Conservation (phyloP, 495 filamentous ascomycete genomes). For the Sphaerosporella brunnea region DNA sequence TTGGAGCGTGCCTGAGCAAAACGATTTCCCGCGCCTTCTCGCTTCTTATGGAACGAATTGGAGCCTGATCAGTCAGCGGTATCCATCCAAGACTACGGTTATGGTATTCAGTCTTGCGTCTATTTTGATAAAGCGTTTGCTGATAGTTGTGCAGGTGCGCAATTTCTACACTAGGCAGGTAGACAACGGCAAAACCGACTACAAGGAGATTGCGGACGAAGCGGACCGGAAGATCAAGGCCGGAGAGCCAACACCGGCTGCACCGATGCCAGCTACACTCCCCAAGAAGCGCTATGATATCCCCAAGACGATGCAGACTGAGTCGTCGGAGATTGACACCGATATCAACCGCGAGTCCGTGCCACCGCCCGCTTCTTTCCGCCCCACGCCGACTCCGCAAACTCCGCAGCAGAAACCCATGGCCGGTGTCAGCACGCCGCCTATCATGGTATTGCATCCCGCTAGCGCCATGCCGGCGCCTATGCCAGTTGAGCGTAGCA, state of each 20-base stretch:
- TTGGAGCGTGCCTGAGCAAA: slow-evolving; percentile 86
- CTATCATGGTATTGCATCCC: slow-evolving; percentile 1
- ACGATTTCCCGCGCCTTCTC: slow-evolving; percentile 61
- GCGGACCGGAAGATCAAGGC: slow-evolving; percentile 46
- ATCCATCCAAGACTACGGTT: slow-evolving; percentile 81
- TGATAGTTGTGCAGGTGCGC: slow-evolving; percentile 47
- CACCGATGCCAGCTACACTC: slow-evolving; percentile 21
- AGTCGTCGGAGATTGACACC: slow-evolving; percentile 7
- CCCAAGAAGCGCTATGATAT: slow-evolving; percentile 24
- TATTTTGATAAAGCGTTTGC: not conserved
- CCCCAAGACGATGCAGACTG: not conserved
- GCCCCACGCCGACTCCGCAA: not conserved
- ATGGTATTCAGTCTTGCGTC: slow-evolving; percentile 48
- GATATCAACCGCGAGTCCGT: slow-evolving; percentile 3
- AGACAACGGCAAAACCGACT: slow-evolving; percentile 49
- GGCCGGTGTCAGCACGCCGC: not conserved
- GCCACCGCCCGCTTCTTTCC: not conserved
- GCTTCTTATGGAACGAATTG: slow-evolving; percentile 81
- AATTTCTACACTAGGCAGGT: slow-evolving; percentile 73
- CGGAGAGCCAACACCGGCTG: slow-evolving; percentile 17
- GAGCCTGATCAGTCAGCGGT: slow-evolving; percentile 59
- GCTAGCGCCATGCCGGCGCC: not conserved
- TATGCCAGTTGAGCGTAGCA: not conserved
- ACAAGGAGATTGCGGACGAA: slow-evolving; percentile 47
- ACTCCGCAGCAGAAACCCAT: slow-evolving; percentile 9